These are phyloP conservation scores for Lodderomyces elongisporus DNA, from an alignment of 1,139 yeast genomes.

Conservation along the genomic window DNA sequence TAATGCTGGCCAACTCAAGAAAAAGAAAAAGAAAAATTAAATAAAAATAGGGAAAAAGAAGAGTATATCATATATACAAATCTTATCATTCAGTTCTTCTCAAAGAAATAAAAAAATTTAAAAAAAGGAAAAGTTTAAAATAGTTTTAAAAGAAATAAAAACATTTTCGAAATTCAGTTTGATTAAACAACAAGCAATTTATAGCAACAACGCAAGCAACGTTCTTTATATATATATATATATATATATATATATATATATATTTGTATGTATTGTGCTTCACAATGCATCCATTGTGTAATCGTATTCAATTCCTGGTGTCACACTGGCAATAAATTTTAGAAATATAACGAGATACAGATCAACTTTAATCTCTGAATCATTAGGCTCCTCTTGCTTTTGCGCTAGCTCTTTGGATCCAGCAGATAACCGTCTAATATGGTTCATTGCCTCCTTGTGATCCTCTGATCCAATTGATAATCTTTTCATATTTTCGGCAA, in stretches of 20 bases:
- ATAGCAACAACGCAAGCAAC: neutral
- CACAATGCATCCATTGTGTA: constrained; percentile 88
- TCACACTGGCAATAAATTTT: constrained; percentile 92
- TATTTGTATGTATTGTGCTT: no score
- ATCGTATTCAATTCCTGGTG: constrained; percentile 96
- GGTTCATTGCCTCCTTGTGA: constrained; percentile 15
- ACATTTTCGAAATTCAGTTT: no score
- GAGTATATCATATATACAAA: no score
- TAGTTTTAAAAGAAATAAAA: no score
- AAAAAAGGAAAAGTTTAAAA: no score
- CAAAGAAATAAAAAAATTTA: no score
- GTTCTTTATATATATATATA: neutral
- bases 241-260: no score
- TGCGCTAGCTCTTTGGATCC: constrained; percentile 11
- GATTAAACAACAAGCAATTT: neutral
- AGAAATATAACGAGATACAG: constrained; percentile 84
- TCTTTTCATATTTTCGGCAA: constrained; percentile 24
- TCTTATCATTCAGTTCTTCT: no score
- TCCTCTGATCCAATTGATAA: constrained; percentile 12
- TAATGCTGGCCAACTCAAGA: neutral
- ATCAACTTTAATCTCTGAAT: constrained; percentile 66
- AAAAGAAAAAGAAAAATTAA: constrained; percentile 1
- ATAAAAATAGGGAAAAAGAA: no score
- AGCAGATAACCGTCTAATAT: no score
- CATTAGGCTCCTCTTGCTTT: constrained; percentile 21